phyloP scores from a whole-genome alignment of 2,329 filamentous ascomycete genomes.

The Diaporthe helianthi region DNA sequence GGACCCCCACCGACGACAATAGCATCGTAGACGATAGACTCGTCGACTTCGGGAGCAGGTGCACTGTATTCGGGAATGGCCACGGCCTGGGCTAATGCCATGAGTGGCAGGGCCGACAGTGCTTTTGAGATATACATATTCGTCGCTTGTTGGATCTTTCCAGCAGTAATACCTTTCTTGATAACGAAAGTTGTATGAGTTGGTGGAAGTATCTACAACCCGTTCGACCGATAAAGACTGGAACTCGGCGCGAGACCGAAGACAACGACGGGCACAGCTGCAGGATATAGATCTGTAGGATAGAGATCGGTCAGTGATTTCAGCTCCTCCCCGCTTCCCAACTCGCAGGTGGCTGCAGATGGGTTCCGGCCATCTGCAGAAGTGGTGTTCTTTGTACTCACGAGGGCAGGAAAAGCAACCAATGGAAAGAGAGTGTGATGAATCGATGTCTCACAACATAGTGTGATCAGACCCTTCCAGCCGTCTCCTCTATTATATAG shows the following conservation, averaged over 20 bases:
- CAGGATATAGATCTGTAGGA: slow-evolving; percentile 6
- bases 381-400: slow-evolving; percentile 12
- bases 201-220: background rate
- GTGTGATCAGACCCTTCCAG: background rate
- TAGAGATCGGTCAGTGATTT: slow-evolving; percentile 1
- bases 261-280: slow-evolving; percentile 9
- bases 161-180: background rate
- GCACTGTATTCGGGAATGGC: background rate
- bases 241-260: background rate
- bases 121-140: slow-evolving; percentile 2
- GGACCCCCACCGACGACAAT: slow-evolving; percentile 66
- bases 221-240: slow-evolving; percentile 10
- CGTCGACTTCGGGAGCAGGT: slow-evolving; percentile 5
- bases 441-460: slow-evolving; percentile 14
- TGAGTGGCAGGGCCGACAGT: slow-evolving; percentile 1
- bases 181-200: background rate
- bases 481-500: slow-evolving; percentile 15
- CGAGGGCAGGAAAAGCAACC: background rate
- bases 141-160: background rate
- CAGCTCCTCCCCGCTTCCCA: background rate
- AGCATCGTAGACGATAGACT: slow-evolving; percentile 54
- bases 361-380: slow-evolving; percentile 14
- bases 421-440: background rate
- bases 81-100: background rate
- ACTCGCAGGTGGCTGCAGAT: background rate